Evolutionary conservation across 225 moss, liverwort and hornwort genomes (phyloP).

Genomic region (Physcomitrellopsis africana): DNA sequence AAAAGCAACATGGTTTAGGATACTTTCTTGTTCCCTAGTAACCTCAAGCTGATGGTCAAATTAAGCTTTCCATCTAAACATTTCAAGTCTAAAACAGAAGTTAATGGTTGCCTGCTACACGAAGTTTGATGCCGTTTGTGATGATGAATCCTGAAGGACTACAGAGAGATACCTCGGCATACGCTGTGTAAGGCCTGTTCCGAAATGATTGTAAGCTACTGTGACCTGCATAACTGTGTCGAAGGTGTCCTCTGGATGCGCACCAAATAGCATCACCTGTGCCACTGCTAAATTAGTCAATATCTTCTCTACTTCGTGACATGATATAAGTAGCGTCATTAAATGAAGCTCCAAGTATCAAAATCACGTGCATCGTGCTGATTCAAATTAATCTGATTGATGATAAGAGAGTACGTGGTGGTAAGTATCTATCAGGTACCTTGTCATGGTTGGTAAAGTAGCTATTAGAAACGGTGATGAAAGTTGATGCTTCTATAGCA

Average conservation of each 20-base stretch:
- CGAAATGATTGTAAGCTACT: constrained; percentile 69
- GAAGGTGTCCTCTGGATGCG: constrained; percentile 55
- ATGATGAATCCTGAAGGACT: too few relatives aligned
- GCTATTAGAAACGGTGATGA: constrained; percentile 58
- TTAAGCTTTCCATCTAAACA: background rate
- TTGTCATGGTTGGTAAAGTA: constrained; percentile 61
- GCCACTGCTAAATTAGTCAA: background rate
- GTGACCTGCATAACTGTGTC: constrained; percentile 72
- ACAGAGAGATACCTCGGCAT: constrained; percentile 49
- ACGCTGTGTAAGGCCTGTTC: constrained; percentile 57
- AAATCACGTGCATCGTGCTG: background rate
- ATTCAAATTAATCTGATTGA: background rate
- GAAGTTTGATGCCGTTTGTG: too few relatives aligned
- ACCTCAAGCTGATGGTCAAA: background rate
- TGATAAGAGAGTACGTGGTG: background rate
- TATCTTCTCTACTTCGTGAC: background rate
- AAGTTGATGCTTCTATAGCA: constrained; percentile 54
- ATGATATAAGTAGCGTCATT: background rate
- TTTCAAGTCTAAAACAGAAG: background rate
- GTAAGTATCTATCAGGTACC: constrained; percentile 17
- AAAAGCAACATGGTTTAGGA: background rate
- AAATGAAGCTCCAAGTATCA: background rate
- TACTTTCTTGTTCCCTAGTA: background rate
- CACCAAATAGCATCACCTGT: constrained; percentile 66
- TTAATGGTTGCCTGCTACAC: background rate